These are phyloP conservation scores for Candida nonsorbophila DNA, from an alignment of 805 yeast species.

Conservation along the genomic window DNA sequence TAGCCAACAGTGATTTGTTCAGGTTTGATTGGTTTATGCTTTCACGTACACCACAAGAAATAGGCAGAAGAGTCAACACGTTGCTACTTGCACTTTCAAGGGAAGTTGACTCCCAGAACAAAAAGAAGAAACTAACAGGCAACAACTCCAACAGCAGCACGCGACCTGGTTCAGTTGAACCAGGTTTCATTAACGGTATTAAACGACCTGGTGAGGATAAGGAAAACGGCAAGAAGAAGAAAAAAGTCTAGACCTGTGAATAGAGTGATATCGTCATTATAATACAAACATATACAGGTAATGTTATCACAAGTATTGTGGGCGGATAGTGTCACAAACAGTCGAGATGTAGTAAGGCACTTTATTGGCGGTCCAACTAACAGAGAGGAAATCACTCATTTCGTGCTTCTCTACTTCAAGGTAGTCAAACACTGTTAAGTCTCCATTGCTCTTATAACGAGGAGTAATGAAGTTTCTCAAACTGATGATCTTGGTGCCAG, in stretches of 20 bases:
- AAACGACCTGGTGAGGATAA: conserved; percentile 3
- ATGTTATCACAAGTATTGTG: conserved; percentile 20
- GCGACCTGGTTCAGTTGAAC: conserved; percentile 33
- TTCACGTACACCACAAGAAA: conserved; percentile 67
- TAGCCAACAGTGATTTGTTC: conserved; percentile 53
- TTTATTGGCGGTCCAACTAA: conserved; percentile 87
- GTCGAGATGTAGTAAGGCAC: conserved; percentile 76
- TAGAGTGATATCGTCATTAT: neutral
- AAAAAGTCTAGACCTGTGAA: conserved; percentile 1
- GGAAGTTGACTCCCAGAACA: conserved; percentile 45
- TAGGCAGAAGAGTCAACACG: conserved; percentile 66
- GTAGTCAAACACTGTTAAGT: conserved; percentile 52
- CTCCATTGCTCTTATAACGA: conserved; percentile 58
- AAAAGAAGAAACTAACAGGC: conserved; percentile 34
- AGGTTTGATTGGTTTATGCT: conserved; percentile 69
- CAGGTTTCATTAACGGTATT: conserved; percentile 7
- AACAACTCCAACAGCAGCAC: conserved; percentile 20
- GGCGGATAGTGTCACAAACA: conserved; percentile 40
- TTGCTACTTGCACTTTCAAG: conserved; percentile 62
- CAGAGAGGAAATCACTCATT: conserved; percentile 64
- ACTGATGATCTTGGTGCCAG: conserved; percentile 76
- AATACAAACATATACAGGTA: conserved; percentile 1
- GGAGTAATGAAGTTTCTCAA: conserved; percentile 76
- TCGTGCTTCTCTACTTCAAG: conserved; percentile 55
- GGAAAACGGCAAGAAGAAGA: conserved; percentile 3